Base-by-base conservation (phyloP, 331 rosid genomes). In the Arachis monticola region DNA sequence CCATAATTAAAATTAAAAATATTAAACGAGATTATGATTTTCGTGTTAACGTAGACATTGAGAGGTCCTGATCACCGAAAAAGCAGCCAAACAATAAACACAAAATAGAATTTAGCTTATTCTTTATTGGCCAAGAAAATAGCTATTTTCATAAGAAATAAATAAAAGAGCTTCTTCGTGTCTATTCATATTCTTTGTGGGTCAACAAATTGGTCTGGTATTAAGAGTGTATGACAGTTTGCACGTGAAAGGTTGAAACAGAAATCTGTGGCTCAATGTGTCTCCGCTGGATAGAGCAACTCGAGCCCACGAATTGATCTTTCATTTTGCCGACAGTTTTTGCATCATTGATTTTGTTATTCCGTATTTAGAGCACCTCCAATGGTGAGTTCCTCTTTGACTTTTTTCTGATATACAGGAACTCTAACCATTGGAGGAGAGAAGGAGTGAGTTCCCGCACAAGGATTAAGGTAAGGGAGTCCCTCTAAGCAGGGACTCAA, bases 241-340 rank as follows among this genome's bases (percentile, higher is more conserved):
- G 73, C 62, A 52, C 74, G 61, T 69, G 73, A 69, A 69, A 27
- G 73, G 9, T 8, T n/a, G 62, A 5, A 7, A 56, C 30, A 10
- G 10, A 56, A 38, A 11, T 62, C 4, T 62, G 48, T 41, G 2
- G 6, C 48, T 40, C 2, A 38, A 10, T 12, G 9, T 62, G 47
- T 62, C 64, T 68, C 64, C 30, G 41, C 14, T 60, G 31, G 5
- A 52, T 63, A 62, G 60, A 78, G 57, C 77, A 70, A 53, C 14
- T 62, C 6, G 53, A 70, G 66, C 77, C 72, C 60, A 62, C 72
- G 63, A 62, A 70, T 70, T 62, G 12, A 31, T 45, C 22, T 62
- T 0, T 5, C 44, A 31, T 45, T 38, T 62, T 0, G 8, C 44
- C 27, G 10, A 70, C 71, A 55, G 13, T 7, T 30, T 55, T 64